Conservation (phyloP, 2,329 filamentous ascomycete species). For the Epichloe uncinata region DNA sequence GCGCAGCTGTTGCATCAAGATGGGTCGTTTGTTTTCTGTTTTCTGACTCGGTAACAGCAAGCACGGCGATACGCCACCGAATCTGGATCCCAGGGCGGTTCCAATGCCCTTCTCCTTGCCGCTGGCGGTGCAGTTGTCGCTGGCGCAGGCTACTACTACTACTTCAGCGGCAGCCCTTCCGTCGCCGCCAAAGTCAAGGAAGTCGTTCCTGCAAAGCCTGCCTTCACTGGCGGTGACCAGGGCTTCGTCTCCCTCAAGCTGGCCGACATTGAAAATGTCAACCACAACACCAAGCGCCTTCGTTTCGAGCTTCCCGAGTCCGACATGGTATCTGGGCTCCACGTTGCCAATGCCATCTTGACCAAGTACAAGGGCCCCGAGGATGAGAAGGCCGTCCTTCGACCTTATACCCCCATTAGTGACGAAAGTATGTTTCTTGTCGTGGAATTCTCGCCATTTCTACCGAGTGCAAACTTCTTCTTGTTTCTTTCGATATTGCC, state of each 20-base stretch:
- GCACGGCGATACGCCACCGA: slow-evolving; percentile 58
- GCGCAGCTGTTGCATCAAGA: background rate
- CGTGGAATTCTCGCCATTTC: too few relatives aligned
- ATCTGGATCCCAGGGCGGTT: slow-evolving; percentile 35
- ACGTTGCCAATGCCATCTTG: slow-evolving; percentile 73
- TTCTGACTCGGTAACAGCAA: slow-evolving; percentile 20
- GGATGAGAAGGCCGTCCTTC: slow-evolving; percentile 71
- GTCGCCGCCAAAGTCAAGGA: slow-evolving; percentile 40
- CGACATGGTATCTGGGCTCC: slow-evolving; percentile 72
- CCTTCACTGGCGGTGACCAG: slow-evolving; percentile 75
- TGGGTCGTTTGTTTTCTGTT: background rate
- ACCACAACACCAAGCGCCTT: slow-evolving; percentile 90
- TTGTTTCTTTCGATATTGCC: background rate
- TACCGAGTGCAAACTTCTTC: too few relatives aligned
- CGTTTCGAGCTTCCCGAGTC: slow-evolving; percentile 77
- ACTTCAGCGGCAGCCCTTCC: slow-evolving; percentile 35
- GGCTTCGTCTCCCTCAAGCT: slow-evolving; percentile 76
- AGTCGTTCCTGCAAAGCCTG: slow-evolving; percentile 28
- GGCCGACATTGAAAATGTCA: slow-evolving; percentile 64
- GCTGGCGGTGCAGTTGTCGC: slow-evolving; percentile 47
- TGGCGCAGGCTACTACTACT: slow-evolving; percentile 45
- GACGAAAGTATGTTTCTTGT: slow-evolving; percentile 52
- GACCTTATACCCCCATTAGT: slow-evolving; percentile 85
- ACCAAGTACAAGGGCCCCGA: slow-evolving; percentile 83
- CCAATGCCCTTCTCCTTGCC: slow-evolving; percentile 46